Conservation (phyloP, 257 asterid genomes). For the Nicotiana noctiflora region DNA sequence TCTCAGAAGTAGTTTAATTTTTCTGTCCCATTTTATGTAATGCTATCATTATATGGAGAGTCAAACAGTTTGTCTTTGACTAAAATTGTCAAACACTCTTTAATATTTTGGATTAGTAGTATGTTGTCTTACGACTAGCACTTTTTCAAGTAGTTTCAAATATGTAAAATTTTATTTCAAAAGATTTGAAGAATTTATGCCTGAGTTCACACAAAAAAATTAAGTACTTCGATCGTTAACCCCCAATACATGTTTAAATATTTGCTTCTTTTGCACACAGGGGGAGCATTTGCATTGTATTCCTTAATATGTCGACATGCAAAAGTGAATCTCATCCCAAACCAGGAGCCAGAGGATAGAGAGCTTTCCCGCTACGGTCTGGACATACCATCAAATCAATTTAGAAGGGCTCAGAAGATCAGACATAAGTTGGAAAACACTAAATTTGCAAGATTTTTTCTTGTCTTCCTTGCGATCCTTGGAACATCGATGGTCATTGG, state of each 20-base stretch:
- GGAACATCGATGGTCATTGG: slow-evolving; percentile 85
- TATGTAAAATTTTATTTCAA: too few species aligned
- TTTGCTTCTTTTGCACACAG: slow-evolving; percentile 18
- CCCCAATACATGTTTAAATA: too few species aligned
- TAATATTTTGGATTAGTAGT: too few species aligned
- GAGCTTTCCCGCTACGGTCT: slow-evolving; percentile 50
- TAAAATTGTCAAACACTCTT: too few species aligned
- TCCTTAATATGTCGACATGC: slow-evolving; percentile 70
- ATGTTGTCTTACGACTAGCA: too few species aligned
- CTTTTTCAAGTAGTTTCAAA: too few species aligned
- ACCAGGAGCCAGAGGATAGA: slow-evolving; percentile 50
- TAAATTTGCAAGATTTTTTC: slow-evolving; percentile 33
- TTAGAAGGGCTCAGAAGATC: slow-evolving; percentile 36
- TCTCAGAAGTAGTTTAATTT: too few species aligned
- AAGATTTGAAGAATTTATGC: too few species aligned
- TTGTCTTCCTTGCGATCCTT: slow-evolving; percentile 52
- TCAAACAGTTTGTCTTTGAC: too few species aligned
- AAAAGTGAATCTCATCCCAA: slow-evolving; percentile 58
- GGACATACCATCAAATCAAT: slow-evolving; percentile 32
- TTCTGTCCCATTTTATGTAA: neutral
- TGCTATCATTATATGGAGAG: too few species aligned
- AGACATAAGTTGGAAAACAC: slow-evolving; percentile 48
- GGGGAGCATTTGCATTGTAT: slow-evolving; percentile 77
- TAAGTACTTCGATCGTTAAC: too few species aligned
- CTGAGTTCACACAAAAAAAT: too few species aligned